Base-by-base conservation (phyloP, 331 rosid genomes). In the Dryas integrifolia region DNA sequence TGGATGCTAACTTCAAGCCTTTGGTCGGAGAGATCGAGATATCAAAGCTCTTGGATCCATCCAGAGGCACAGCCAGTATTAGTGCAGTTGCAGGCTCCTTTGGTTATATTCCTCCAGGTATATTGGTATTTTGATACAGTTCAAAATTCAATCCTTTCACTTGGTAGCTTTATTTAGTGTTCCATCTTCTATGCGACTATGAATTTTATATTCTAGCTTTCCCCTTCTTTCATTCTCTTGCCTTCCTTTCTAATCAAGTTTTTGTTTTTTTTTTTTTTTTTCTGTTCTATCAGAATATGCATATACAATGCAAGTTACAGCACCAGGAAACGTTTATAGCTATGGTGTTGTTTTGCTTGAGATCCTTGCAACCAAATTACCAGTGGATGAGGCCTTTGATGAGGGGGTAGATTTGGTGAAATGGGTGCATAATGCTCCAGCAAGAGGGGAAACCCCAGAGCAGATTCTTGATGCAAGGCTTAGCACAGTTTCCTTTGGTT, bases 21-120 rank as follows among this genome's bases (percentile, higher is more conserved):
- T 67, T 95, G 88, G 83, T 95, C 18, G 97, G 93, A 60, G 99
- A 95, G 86, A 88, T 95, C 2, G 99, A 95, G 88, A 95, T 95
- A 62, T 95, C 99, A 38, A 95, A 95, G 84, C 97, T 95, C 58
- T 76, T 95, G 5, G 99, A 95, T 79, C 99, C 98, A 75, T 86
- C 97, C 74, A 83, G 72, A 87, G 99, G 99, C 78, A 95, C 99
- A 9, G 97, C 89, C 46, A 95, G 99, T 82, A 95, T 95, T 18
- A 95, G 99, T 76, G 97, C 97, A 38, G 97, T 95, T 76, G 99
- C 99, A 35, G 99, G 99, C 77, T 95, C 99, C 48, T 95, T 95
- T 70, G 99, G 98, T 73, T 95, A 95, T 73, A 95, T 95, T 87
- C 96, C 99, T 44, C 99, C 99, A 80, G 99, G 99, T 89, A 83